Evolutionary conservation across 768 basidiomycete genomes (phyloP).

Genomic region (Russula ochroleuca): DNA sequence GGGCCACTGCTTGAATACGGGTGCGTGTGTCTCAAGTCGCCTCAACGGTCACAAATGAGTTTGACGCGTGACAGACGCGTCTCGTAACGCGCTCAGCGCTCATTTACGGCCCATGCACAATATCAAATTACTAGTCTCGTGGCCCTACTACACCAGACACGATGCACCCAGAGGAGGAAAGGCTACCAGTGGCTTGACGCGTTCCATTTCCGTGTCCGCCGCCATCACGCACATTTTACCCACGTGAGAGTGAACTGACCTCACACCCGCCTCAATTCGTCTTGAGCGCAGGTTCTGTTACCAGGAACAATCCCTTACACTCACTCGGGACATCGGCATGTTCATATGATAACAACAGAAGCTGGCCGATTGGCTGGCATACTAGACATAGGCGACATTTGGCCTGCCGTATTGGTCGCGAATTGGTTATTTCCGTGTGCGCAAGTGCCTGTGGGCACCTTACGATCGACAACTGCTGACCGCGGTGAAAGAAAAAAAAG

Average conservation of each 20-base stretch:
- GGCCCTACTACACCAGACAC: not conserved
- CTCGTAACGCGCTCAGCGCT: slow-evolving; percentile 1
- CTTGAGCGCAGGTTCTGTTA: slow-evolving; percentile 9
- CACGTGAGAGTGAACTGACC: slow-evolving; percentile 3
- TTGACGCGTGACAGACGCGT: slow-evolving; percentile 27
- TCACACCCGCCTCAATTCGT: not conserved
- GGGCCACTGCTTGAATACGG: slow-evolving; percentile 7
- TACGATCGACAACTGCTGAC: slow-evolving; percentile 7
- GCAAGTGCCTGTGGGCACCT: not conserved
- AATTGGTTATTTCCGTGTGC: slow-evolving; percentile 5
- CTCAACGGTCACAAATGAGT: slow-evolving; percentile 25
- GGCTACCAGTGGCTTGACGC: slow-evolving; percentile 9
- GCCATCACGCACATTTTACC: slow-evolving; percentile 4
- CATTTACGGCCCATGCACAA: not conserved
- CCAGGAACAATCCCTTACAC: slow-evolving; percentile 12
- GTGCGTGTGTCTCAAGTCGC: slow-evolving; percentile 3
- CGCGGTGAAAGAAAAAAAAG: not conserved
- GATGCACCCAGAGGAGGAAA: slow-evolving; percentile 2
- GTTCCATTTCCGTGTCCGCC: slow-evolving; percentile 4
- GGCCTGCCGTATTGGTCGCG: not conserved
- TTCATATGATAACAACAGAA: not conserved
- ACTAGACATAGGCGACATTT: not conserved
- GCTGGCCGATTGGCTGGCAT: slow-evolving; percentile 6
- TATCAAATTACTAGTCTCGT: not conserved
- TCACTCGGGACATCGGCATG: not conserved